phyloP scores from a whole-genome alignment of 1,284 basidiomycete species.

The Ustanciosporium gigantosporum region DNA sequence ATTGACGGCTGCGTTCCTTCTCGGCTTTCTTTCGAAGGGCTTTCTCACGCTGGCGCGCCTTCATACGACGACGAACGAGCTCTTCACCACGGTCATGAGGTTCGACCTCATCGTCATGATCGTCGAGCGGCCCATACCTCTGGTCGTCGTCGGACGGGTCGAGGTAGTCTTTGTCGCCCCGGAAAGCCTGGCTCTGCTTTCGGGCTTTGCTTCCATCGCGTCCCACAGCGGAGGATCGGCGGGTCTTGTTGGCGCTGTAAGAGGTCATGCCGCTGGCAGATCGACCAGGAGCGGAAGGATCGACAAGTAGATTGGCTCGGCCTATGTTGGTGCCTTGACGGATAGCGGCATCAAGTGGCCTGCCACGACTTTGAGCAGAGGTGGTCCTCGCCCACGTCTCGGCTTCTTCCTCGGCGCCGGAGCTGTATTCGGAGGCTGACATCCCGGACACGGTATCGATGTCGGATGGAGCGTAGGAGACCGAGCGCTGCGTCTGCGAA shows the following conservation, averaged over 20 bases:
- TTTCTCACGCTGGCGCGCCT: conserved; percentile 63
- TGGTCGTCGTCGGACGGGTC: conserved; percentile 25
- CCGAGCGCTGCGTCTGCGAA: conserved; percentile 33
- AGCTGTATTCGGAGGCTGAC: conserved; percentile 49
- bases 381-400: conserved; percentile 19
- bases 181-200: conserved; percentile 22
- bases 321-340: conserved; percentile 23
- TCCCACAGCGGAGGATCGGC: conserved; percentile 18
- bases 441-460: conserved; percentile 43
- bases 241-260: conserved; percentile 10
- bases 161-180: conserved; percentile 23
- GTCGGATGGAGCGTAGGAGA: conserved; percentile 48
- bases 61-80: conserved; percentile 65
- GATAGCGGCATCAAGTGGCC: conserved; percentile 14
- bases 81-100: conserved; percentile 66
- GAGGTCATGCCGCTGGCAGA: conserved; percentile 16
- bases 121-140: conserved; percentile 36
- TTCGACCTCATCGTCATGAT: conserved; percentile 64
- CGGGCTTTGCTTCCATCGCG: conserved; percentile 31
- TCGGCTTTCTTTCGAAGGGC: conserved; percentile 57
- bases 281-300: conserved; percentile 7
- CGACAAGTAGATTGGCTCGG: conserved; percentile 19
- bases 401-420: conserved; percentile 38
- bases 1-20: conserved; percentile 38
- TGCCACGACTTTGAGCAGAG: conserved; percentile 4